These are phyloP conservation scores for Yarrowia sp. DNA, from an alignment of 805 yeast genomes.

Conservation along the genomic window DNA sequence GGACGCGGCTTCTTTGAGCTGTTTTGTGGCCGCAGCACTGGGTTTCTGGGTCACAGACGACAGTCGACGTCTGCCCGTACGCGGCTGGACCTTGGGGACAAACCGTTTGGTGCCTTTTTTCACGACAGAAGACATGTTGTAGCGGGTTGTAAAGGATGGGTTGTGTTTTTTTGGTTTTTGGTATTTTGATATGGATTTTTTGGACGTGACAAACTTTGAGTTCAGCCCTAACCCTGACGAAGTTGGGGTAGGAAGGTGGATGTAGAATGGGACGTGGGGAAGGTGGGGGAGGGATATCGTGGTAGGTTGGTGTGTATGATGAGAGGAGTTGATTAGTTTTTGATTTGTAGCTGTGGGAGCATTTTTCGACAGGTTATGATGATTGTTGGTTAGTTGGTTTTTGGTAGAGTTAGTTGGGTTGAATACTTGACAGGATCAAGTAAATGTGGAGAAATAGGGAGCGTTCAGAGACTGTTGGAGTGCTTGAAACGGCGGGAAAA, in stretches of 20 bases:
- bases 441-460: no score
- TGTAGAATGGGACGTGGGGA: no score
- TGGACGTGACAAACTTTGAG: background rate
- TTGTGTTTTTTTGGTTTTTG: background rate
- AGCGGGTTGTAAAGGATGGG: background rate
- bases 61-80: slow-evolving; percentile 1
- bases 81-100: slow-evolving; percentile 22
- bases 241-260: background rate
- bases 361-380: no score
- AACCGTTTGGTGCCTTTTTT: slow-evolving; percentile 17
- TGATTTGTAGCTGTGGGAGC: no score
- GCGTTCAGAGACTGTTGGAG: no score
- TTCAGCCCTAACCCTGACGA: background rate
- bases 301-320: no score
- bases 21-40: background rate
- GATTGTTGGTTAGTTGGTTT: no score
- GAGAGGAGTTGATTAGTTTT: no score
- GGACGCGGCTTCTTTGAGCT: slow-evolving; percentile 14
- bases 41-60: slow-evolving; percentile 7
- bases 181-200: background rate
- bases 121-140: slow-evolving; percentile 18
- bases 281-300: no score
- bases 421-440: no score
- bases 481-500: no score
- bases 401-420: no score